Evolutionary conservation across 164 flowering plant genomes (phyloP), one percentile per base, ranked within the genome.

Genomic region (Cinnamomum chago): DNA sequence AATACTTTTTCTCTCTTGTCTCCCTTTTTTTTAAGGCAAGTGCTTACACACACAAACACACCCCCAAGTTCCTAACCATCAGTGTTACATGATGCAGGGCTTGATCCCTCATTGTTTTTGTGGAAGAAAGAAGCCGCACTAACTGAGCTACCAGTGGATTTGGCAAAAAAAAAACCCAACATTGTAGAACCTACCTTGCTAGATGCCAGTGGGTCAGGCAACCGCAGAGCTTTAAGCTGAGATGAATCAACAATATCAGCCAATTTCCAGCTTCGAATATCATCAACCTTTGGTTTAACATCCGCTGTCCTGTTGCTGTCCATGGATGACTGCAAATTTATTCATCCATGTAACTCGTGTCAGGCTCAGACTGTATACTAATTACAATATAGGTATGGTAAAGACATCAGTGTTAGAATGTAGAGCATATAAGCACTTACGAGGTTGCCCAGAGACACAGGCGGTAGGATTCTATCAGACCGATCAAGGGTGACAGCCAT

Each of bases 221-320:
- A 72, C 71, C 71, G 30, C n/a, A 71, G 65, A 50, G 74, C 75
- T 40, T 76, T 76, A 51, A 76, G 78, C 52, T 71, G 78, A 13
- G 33, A 28, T 51, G 70, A 33, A 52, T 76, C 78, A 65, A 71
- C 71, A 51, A 76, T 76, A 71, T 76, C 78, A 66, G 78, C 70
- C 75, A 76, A 35, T 65, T 76, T 76, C 78, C 78, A 71, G 68
- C 70, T 71, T 58, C 66, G 71, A 15, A 65, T 58, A 64, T 76
- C 71, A 24, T 76, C 78, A 52, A 70, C 58, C 30, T 73, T 70
- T 58, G 78, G 78, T 71, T 76, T 76, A 65, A 76, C 74, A 52
- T 76, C 78, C 2, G 64, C 24, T 1, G 67, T 65, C 62, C 75
- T 65, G 58, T 22, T 76, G 74, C 65, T 76, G 65, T 76, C 78